These are phyloP conservation scores for Carex littledalei DNA, from an alignment of 176 grass and related monocot species.

Conservation along the genomic window DNA sequence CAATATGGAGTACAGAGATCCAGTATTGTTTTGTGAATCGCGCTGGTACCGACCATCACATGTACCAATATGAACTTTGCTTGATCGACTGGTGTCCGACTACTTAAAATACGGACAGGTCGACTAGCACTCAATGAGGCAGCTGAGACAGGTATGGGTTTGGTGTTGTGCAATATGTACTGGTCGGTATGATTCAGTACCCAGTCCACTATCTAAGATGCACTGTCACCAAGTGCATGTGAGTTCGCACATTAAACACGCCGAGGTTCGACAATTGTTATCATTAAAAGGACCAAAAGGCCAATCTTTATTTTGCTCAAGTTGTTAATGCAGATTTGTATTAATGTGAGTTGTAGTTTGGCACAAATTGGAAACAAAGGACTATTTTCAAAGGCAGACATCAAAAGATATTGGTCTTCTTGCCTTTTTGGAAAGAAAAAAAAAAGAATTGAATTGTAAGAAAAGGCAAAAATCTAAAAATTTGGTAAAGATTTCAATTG, in stretches of 20 bases:
- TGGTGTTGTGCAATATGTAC: not conserved
- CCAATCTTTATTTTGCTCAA: not conserved
- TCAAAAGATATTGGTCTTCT: not conserved
- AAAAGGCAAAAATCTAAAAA: conserved; percentile 12
- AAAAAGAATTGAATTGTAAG: not conserved
- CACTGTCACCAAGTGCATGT: not conserved
- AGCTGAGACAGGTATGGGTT: not conserved
- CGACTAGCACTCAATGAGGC: too few species aligned
- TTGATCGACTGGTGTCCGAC: not conserved
- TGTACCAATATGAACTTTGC: not conserved
- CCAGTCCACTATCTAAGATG: not conserved
- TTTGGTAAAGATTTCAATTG: conserved; percentile 15
- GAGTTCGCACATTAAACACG: not conserved
- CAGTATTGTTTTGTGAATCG: not conserved
- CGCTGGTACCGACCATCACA: not conserved
- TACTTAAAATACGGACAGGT: not conserved
- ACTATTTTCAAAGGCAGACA: not conserved
- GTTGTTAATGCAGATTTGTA: not conserved
- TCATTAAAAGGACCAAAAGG: not conserved
- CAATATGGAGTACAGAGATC: not conserved
- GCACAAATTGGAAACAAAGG: not conserved
- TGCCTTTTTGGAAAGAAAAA: not conserved
- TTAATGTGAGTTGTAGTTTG: not conserved
- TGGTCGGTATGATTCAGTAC: not conserved
- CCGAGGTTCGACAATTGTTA: not conserved